phyloP scores from a whole-genome alignment of 2,329 filamentous ascomycete genomes.

The Pyricularia grisea region DNA sequence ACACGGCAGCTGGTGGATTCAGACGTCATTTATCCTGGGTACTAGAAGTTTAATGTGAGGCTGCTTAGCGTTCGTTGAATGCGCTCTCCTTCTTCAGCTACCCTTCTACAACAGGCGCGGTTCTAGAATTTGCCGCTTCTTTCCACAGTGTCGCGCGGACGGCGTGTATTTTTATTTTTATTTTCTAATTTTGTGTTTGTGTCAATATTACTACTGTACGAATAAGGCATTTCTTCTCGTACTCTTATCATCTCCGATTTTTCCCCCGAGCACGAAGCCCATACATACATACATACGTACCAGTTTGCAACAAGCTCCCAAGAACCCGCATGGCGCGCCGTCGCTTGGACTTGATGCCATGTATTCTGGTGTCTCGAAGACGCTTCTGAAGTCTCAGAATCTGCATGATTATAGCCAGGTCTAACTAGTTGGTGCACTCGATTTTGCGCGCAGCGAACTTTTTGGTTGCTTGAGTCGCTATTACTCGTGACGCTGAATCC shows the following conservation, averaged over 20 bases:
- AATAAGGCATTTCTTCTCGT: slow-evolving; percentile 7
- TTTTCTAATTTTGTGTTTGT: slow-evolving; percentile 19
- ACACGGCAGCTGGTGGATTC: background rate
- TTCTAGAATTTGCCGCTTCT: background rate
- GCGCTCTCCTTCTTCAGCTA: background rate
- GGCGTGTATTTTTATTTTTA: slow-evolving; percentile 18
- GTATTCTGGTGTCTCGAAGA: background rate
- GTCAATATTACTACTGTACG: too few species aligned
- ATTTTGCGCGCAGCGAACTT: background rate
- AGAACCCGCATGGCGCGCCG: background rate
- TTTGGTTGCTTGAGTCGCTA: background rate
- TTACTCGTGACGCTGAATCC: background rate
- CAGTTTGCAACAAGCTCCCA: background rate
- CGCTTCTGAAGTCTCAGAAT: too few species aligned
- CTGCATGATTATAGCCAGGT: background rate
- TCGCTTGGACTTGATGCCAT: background rate
- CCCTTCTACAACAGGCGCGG: background rate
- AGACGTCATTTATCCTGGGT: background rate
- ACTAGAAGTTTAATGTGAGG: background rate
- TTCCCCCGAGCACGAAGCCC: slow-evolving; percentile 5
- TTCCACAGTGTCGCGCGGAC: background rate
- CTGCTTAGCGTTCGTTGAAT: background rate
- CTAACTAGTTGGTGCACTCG: background rate
- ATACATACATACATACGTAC: slow-evolving; percentile 18
- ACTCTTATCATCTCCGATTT: background rate